A percentile compares a stretch with the other conserved stretches of the same genome.
phyloP scores from a whole-genome alignment of 257 asterid genomes.

The Plectranthus barbatus region DNA sequence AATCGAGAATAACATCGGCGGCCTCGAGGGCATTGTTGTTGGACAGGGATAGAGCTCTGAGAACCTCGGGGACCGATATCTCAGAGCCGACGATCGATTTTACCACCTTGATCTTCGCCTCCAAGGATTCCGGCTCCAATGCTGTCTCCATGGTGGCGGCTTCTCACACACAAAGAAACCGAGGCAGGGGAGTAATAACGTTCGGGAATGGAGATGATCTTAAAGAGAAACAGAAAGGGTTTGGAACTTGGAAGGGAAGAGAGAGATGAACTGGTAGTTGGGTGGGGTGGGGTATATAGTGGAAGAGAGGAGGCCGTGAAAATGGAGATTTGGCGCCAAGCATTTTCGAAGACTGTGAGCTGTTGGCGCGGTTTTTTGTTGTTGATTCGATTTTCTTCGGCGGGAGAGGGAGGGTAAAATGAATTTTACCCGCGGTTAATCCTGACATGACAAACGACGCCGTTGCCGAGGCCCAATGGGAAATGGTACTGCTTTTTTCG shows the following conservation, averaged over 20 bases:
- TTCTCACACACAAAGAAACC: neutral
- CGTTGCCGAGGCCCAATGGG: no score
- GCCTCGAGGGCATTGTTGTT: slow-evolving; percentile 20
- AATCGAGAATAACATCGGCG: slow-evolving; percentile 15
- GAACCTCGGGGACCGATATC: slow-evolving; percentile 18
- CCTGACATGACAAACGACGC: no score
- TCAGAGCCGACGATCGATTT: slow-evolving; percentile 19
- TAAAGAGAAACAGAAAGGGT: neutral
- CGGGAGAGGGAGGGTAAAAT: no score
- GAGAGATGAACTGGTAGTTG: neutral
- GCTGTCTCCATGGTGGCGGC: slow-evolving; percentile 17
- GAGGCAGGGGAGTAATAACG: neutral
- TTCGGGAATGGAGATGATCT: neutral
- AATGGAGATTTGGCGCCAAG: slow-evolving; percentile 5
- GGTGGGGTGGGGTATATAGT: neutral
- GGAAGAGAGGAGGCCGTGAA: neutral
- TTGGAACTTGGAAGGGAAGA: neutral
- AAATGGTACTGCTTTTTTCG: no score
- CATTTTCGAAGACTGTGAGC: neutral
- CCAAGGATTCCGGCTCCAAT: slow-evolving; percentile 19
- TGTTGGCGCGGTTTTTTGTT: slow-evolving; percentile 2
- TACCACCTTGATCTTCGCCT: slow-evolving; percentile 22
- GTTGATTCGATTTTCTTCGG: no score
- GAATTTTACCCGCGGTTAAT: no score
- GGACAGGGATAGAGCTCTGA: slow-evolving; percentile 23